Base-by-base conservation (phyloP, 1,284 basidiomycete species). In the Melampsora americana region DNA sequence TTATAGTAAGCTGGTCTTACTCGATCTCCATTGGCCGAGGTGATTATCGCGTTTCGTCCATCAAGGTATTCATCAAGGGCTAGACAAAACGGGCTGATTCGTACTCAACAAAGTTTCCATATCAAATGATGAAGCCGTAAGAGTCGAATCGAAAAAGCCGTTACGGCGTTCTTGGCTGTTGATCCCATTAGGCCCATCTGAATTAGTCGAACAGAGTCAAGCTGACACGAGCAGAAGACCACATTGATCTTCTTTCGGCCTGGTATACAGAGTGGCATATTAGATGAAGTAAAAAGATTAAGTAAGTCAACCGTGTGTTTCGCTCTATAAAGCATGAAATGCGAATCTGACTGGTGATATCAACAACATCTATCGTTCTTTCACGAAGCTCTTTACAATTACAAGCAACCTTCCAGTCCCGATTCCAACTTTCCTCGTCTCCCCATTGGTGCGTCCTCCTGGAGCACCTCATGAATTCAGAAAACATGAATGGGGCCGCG, bases 11-110 rank as follows among this genome's bases (percentile, higher is more conserved):
- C 23, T 9, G 7, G 5, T 6, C 39, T 18, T 9, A 20, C 2
- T 9, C 16, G 20, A 14, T 30, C 2, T 1, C 30, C 53, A 16
- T 46, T 23, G 20, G 30, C 48, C 48, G 53, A 56, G 20, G n/a
- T n/a, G n/a, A 69, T 69, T 3, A 69, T 20, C 9, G 44, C 46
- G 35, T 69, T 69, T 9, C 32, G 3, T 14, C 44, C 44, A 69
- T 69, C 66, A 23, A 69, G 35, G 26, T 50, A 69, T 32, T 69
- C 67, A 20, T 69, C 67, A 69, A 69, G 1, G 2, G 67, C 28
- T 39, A 3, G 4, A 23, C 39, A 68, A 50, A 68, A 68, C 4
- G 44, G 46, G 9, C 6, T 35, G 18, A 69, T 50, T 5, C 44
- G n/a, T 28, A 56, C 30, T 28, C 46, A 30, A 35, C 48, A 50